Evolutionary conservation across 2,329 filamentous ascomycete genomes (phyloP).

Genomic region (Penicillium capsulatum): DNA sequence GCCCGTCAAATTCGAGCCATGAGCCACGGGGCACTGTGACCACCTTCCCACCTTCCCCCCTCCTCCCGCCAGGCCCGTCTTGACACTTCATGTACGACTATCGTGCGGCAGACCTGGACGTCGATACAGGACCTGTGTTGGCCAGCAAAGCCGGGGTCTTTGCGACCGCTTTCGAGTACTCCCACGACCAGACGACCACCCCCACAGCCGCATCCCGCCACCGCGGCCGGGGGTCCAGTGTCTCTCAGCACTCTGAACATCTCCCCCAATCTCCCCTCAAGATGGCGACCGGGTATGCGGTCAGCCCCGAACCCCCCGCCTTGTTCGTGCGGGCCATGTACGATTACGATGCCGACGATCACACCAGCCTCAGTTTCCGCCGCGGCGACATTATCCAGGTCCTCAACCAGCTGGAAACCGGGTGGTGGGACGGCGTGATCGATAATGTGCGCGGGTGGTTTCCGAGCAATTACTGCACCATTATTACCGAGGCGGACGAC

Average conservation of each 20-base stretch:
- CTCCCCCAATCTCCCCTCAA: conserved; percentile 27
- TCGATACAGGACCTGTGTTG: conserved; percentile 32
- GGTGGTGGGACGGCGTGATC: conserved; percentile 99
- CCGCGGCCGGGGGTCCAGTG: conserved; percentile 31
- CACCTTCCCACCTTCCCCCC: conserved; percentile 1
- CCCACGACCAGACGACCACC: conserved; percentile 36
- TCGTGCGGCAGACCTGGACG: conserved; percentile 32
- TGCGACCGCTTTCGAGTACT: conserved; percentile 43
- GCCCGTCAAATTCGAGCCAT: conserved; percentile 19
- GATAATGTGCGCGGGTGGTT: conserved; percentile 98
- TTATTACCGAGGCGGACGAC: conserved; percentile 73
- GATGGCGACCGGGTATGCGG: conserved; percentile 29
- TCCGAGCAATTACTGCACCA: conserved; percentile 95
- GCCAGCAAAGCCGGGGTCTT: conserved; percentile 36
- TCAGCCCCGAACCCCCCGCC: conserved; percentile 45
- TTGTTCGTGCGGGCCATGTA: conserved; percentile 94
- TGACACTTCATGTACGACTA: conserved; percentile 31
- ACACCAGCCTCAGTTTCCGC: conserved; percentile 92
- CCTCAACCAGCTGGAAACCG: conserved; percentile 94
- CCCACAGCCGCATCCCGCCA: conserved; percentile 28
- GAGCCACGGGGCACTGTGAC: conserved; percentile 19
- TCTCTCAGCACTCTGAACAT: conserved; percentile 23
- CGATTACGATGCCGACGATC: conserved; percentile 96
- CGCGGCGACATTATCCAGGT: conserved; percentile 98
- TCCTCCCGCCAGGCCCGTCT: too few relatives aligned